phyloP scores from a whole-genome alignment of 768 basidiomycete genomes.

The Macrocybe gigantea region DNA sequence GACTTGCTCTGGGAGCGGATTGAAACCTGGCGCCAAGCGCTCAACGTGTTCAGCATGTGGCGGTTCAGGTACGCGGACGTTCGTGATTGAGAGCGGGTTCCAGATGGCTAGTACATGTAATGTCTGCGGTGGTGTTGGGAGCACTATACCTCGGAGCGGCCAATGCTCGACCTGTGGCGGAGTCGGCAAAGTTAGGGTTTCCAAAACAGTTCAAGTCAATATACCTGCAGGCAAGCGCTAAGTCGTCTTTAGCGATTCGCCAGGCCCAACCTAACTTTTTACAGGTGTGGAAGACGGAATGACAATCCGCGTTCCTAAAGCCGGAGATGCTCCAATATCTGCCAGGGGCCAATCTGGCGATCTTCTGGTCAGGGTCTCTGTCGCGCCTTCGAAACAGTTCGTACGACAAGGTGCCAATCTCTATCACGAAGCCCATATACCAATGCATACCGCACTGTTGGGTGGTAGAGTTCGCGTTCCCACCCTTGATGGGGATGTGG shows the following conservation, averaged over 20 bases:
- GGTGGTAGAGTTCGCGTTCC: conserved; percentile 91
- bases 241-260: neutral
- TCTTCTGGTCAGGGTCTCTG: conserved; percentile 80
- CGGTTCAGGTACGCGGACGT: conserved; percentile 85
- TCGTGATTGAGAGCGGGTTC: conserved; percentile 90
- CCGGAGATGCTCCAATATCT: conserved; percentile 79
- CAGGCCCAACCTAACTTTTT: conserved; percentile 5
- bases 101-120: conserved; percentile 93
- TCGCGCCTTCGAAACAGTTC: conserved; percentile 80
- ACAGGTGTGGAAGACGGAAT: conserved; percentile 93
- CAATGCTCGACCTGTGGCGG: conserved; percentile 82
- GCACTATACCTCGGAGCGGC: conserved; percentile 68
- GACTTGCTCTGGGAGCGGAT: conserved; percentile 79
- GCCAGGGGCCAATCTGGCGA: conserved; percentile 80
- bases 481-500: conserved; percentile 93
- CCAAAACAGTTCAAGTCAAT: conserved; percentile 72
- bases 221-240: conserved; percentile 73
- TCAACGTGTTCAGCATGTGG: conserved; percentile 74
- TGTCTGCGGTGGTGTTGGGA: conserved; percentile 76
- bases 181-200: conserved; percentile 79
- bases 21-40: conserved; percentile 83
- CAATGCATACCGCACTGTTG: conserved; percentile 87
- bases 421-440: conserved; percentile 85
- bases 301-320: conserved; percentile 74
- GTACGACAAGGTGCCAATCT: conserved; percentile 87